These are phyloP conservation scores for Grosmannia huntii DNA, from an alignment of 2,329 filamentous ascomycete species.

Conservation along the genomic window DNA sequence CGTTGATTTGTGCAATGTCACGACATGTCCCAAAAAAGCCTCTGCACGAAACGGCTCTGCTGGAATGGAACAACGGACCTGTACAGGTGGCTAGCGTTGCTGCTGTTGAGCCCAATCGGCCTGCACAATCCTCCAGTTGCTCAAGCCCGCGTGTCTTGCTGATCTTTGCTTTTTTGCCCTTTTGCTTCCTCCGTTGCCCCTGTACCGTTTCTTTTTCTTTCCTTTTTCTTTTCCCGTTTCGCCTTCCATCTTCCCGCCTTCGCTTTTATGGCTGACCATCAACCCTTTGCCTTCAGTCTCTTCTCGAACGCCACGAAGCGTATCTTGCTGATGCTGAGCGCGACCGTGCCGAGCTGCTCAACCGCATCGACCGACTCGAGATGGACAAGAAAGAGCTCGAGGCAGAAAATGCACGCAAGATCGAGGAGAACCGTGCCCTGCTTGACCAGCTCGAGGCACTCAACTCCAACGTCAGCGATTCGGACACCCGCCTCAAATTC, in stretches of 20 bases:
- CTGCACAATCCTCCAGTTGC: neutral
- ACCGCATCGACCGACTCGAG: conserved; percentile 66
- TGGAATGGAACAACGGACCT: too few species aligned
- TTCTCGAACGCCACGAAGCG: conserved; percentile 82
- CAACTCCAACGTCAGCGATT: conserved; percentile 66
- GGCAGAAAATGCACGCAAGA: conserved; percentile 60
- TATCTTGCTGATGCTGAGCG: conserved; percentile 88
- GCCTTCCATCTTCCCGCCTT: neutral
- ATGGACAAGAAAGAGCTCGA: conserved; percentile 61
- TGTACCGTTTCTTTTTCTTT: neutral
- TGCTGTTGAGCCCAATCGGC: neutral
- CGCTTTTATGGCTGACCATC: neutral
- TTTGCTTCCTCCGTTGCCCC: neutral
- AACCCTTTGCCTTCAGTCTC: conserved; percentile 55
- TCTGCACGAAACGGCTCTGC: too few species aligned
- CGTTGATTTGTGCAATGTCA: conserved; percentile 2
- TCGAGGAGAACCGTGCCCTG: conserved; percentile 71
- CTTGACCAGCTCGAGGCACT: conserved; percentile 74
- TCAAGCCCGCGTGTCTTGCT: neutral
- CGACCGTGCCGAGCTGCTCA: conserved; percentile 61
- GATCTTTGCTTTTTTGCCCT: neutral
- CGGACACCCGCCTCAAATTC: conserved; percentile 65
- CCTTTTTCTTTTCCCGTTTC: neutral
- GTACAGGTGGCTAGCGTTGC: too few species aligned
- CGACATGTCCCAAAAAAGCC: too few species aligned